Conservation (phyloP, 177 flowering plant genomes). For the Vitis hybrid region DNA sequence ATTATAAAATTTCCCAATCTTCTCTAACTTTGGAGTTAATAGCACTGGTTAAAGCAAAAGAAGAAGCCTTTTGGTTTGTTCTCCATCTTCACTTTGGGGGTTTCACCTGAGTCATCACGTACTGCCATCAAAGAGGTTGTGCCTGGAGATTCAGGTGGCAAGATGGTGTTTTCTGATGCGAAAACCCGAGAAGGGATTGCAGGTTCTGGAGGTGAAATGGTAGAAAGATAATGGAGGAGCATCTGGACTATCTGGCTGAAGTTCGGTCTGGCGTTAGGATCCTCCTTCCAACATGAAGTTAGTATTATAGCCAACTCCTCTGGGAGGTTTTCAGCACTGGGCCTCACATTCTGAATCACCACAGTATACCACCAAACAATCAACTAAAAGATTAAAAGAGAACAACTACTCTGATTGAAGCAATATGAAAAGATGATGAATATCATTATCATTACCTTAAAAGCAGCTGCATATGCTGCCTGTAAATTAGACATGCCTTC, state of each 20-base stretch:
- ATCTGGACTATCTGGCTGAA: constrained; percentile 71
- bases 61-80: constrained; percentile 35
- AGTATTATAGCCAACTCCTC: constrained; percentile 59
- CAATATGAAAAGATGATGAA: neutral
- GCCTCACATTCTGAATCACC: constrained; percentile 69
- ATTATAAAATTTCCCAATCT: neutral
- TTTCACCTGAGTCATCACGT: constrained; percentile 33
- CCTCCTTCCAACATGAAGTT: constrained; percentile 86
- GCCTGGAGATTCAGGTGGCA: constrained; percentile 70
- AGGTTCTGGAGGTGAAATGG: constrained; percentile 56
- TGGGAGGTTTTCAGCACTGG: constrained; percentile 73
- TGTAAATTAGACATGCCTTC: constrained; percentile 83
- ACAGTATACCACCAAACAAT: constrained; percentile 1
- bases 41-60: constrained; percentile 53
- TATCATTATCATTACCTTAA: constrained; percentile 39
- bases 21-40: constrained; percentile 14
- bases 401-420: neutral
- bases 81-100: constrained; percentile 38
- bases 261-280: constrained; percentile 72
- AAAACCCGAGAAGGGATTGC: constrained; percentile 54
- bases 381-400: neutral
- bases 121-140: constrained; percentile 54
- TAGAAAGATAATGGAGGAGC: constrained; percentile 61
- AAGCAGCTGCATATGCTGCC: constrained; percentile 85
- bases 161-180: constrained; percentile 49